Evolutionary conservation across 2,329 filamentous ascomycete genomes (phyloP), one percentile per base, ranked within the genome.

Genomic region (Plectosphaerella plurivora): DNA sequence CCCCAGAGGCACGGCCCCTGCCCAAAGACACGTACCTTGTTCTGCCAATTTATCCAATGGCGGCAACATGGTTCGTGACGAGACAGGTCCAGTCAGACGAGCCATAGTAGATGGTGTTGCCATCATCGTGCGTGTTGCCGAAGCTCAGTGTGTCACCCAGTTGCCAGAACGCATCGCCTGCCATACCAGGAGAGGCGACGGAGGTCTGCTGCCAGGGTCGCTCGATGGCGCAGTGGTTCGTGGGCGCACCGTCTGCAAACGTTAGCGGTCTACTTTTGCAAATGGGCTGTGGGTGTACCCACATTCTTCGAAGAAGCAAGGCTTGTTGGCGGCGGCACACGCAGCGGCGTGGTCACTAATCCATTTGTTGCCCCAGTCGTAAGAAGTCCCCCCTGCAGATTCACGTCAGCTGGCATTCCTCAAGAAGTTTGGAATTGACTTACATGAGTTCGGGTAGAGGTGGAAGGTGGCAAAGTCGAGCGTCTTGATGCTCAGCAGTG

Each of bases 401-500:
- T 53, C 18, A 52, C 42, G 36, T 59, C 52, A 49, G 46, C 15
- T 1, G 28, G 16, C 5, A 14, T 24, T 24, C 22, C 22, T n/a
- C 10, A 35, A 75, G 14, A 15, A 1, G 5, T 6, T 33, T 33
- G 16, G 35, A 11, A 20, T 25, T 8, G 20, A 60, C 63, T 60
- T 35, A 64, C 64, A 67, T 50, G 59, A 60, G 25, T 62, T 57
- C 9, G 64, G 64, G 42, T 67, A 67, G 45, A 66, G 54, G 37
- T 67, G 65, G 56, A 65, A 63, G 6, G 62, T 65, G n/a, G 59
- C 63, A 58, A 67, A 83, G 60, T 82, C 79, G 11, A 83, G 71
- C 16, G 76, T 78, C 8, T 71, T 62, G 47, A 83, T 77, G 36
- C 67, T 72, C 15, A 83, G 65, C 58, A 80, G 78, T 54, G 68